phyloP scores from a whole-genome alignment of 345 rosid genomes.

The Odontarrhena argentea region DNA sequence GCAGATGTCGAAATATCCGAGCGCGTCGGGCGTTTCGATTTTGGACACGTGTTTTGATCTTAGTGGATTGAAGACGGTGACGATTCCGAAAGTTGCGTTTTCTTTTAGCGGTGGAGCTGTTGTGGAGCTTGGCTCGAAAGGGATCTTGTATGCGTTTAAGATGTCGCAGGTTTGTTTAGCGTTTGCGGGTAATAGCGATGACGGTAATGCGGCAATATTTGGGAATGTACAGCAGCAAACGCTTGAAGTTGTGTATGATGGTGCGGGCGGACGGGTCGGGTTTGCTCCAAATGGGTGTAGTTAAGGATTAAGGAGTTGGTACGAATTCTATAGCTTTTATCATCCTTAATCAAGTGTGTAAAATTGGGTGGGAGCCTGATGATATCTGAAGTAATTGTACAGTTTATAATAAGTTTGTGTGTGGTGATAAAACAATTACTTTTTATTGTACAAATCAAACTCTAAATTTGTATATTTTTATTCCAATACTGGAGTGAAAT shows the following conservation, averaged over 20 bases:
- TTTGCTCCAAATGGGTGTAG: slow-evolving; percentile 65
- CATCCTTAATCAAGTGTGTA: slow-evolving; percentile 29
- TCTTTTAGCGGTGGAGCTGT: slow-evolving; percentile 49
- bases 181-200: slow-evolving; percentile 67
- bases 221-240: slow-evolving; percentile 82
- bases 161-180: slow-evolving; percentile 75
- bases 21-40: slow-evolving; percentile 54
- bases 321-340: slow-evolving; percentile 6
- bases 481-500: neutral
- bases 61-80: slow-evolving; percentile 37
- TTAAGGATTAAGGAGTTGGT: slow-evolving; percentile 37
- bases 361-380: slow-evolving; percentile 15
- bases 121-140: slow-evolving; percentile 50
- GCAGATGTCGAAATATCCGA: slow-evolving; percentile 61
- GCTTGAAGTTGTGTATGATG: slow-evolving; percentile 75
- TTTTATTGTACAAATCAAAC: slow-evolving; percentile 1
- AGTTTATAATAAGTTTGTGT: slow-evolving; percentile 20
- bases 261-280: slow-evolving; percentile 58
- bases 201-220: slow-evolving; percentile 50
- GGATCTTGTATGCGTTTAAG: slow-evolving; percentile 49
- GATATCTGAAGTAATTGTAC: slow-evolving; percentile 19
- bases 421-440: slow-evolving; percentile 12
- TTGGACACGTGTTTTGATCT: slow-evolving; percentile 85
- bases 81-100: slow-evolving; percentile 57
- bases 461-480: slow-evolving; percentile 1